Base-by-base conservation (phyloP, 1,284 basidiomycete species). In the Puccinia novopanici region DNA sequence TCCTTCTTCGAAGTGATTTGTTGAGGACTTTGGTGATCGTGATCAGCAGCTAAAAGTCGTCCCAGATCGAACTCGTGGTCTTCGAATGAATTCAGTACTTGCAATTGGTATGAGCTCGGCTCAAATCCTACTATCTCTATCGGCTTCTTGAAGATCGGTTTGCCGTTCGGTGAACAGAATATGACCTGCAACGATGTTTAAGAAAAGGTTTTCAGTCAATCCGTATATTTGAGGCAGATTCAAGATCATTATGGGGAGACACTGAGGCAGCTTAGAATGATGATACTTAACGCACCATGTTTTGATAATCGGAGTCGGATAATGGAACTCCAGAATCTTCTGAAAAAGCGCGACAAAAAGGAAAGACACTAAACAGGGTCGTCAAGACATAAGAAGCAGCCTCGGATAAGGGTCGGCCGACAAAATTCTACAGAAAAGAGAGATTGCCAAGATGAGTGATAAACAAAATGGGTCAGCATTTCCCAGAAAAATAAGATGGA, bases 321-420 rank as follows among this genome's bases (percentile, higher is more conserved):
- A 48, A 22, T 42, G 61, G 37, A 30, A 3, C 17, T 15, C 63
- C 74, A 42, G 52, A 42, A 22, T 88, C 86, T 85, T 96, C 94
- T 82, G 92, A 90, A 87, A 95, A 94, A 0, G 89, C 91, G 27
- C 93, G 90, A 84, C 94, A 97, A 83, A 90, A 88, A 0, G 88
- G 88, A 85, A 96, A 95, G 84, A 89, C 83, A 85, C 88, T 82
- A 87, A 86, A 86, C 2, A 97, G 85, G 0, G 94, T 96, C 34
- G 88, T 86, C 9, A 92, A 85, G 54, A 96, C 88, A 34, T 91
- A 88, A 75, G 88, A 89, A 0, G 91, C 89, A 0, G 92, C 88
- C 67, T 89, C 87, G 3, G 91, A 91, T 48, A 87, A 87, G 19
- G 92, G 85, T 65, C 88, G 85, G 15, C 94, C 94, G 3, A 90